These are phyloP conservation scores for Akanthomyces lecanii DNA, from an alignment of 2,329 filamentous ascomycete genomes.

Conservation along the genomic window DNA sequence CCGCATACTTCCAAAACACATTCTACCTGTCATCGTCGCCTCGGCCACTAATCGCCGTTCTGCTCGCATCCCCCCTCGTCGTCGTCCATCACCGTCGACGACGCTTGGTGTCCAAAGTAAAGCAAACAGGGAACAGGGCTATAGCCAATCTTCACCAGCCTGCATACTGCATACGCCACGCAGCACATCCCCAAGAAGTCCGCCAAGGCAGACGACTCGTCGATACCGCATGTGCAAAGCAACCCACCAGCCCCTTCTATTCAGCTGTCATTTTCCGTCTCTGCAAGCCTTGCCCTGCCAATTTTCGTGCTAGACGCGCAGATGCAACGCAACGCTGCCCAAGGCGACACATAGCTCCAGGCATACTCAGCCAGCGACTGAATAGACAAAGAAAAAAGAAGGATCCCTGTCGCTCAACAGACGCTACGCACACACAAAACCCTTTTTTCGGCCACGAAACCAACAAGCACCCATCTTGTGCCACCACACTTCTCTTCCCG, in stretches of 20 bases:
- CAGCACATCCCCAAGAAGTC: neutral
- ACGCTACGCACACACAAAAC: conserved; percentile 1
- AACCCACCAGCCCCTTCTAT: neutral
- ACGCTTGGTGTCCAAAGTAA: neutral
- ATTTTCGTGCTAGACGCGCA: neutral
- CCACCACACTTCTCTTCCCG: neutral
- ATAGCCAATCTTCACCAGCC: conserved; percentile 6
- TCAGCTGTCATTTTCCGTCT: conserved; percentile 3
- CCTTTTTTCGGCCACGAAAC: neutral
- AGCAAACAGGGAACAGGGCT: neutral
- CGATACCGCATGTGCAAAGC: neutral
- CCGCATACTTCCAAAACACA: conserved; percentile 3
- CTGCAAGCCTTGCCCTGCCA: neutral
- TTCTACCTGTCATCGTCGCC: neutral
- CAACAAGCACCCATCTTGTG: conserved; percentile 12
- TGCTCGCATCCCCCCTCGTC: neutral
- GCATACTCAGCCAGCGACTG: neutral
- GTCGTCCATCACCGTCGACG: neutral
- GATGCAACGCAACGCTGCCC: conserved; percentile 6
- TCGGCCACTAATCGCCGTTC: neutral
- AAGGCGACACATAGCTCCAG: neutral
- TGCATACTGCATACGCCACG: conserved; percentile 9
- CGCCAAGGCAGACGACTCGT: neutral
- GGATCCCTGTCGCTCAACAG: neutral
- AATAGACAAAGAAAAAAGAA: neutral